Evolutionary conservation across 2,329 filamentous ascomycete species (phyloP), one percentile per base, ranked within the genome.

Genomic region (Aspergillus flavus): DNA sequence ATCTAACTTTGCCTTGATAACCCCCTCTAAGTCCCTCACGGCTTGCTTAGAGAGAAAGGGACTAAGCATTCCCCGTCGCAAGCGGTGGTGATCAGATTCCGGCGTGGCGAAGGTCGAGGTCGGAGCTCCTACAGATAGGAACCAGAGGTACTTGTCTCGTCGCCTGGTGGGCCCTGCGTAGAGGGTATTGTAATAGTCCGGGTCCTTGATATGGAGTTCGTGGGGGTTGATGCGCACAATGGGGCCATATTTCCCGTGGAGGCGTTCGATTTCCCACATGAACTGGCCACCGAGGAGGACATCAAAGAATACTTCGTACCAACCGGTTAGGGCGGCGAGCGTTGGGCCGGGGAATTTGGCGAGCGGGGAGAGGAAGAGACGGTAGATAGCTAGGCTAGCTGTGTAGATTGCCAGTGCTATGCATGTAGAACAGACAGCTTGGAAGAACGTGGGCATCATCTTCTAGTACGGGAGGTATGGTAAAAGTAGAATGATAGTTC

Each of bases 131-230:
- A 63, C 61, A 9, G 34, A 59, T 19, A 39, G 54, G 30, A 67
- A 65, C 57, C 59, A 64, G 28, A 57, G 50, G 11, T 68, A 61
- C 43, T 68, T 67, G 28, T 68, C 57, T 5, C 66, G 61, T 26
- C 64, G 48, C 30, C 58, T 54, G 9, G 23, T 48, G 4, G 66
- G 66, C 1, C 66, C 65, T 2, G 66, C 43, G n/a, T 68, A 68
- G 14, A 68, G 54, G 6, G 59, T 68, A 32, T 61, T 64, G 28
- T 68, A 68, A 21, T 55, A 64, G 5, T 62, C 48, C 11, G 61
- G 48, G 56, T 62, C 61, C 26, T 62, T 45, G 14, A 58, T 34
- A 34, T 62, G 61, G 14, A 62, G 28, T 10, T 62, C 61, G 23
- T n/a, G 41, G 7, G 61, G 56, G n/a, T 48, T 62, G 4, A 62